These are phyloP conservation scores for Austroboletus niveus DNA, from an alignment of 1,284 basidiomycete genomes.

Conservation along the genomic window DNA sequence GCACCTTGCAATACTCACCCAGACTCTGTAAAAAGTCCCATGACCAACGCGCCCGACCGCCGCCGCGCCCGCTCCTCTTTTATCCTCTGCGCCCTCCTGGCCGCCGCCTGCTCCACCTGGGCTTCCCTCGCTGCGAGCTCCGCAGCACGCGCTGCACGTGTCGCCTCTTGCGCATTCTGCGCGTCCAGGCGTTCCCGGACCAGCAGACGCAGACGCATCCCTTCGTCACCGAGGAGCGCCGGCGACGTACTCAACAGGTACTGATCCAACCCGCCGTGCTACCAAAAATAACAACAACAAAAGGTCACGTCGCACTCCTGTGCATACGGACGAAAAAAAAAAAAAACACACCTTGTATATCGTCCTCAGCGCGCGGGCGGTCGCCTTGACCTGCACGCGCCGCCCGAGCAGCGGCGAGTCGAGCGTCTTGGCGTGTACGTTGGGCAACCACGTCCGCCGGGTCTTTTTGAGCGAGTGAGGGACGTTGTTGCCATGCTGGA, in stretches of 20 bases:
- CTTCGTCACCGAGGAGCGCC: conserved; percentile 56
- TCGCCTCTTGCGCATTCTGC: conserved; percentile 23
- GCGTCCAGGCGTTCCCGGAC: neutral
- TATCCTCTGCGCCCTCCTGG: conserved; percentile 6
- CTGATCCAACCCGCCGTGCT: conserved; percentile 79
- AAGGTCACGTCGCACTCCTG: neutral
- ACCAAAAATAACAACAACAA: neutral
- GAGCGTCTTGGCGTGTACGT: conserved; percentile 74
- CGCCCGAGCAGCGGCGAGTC: conserved; percentile 63
- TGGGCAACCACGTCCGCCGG: conserved; percentile 87
- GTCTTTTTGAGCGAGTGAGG: conserved; percentile 91
- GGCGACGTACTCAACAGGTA: conserved; percentile 70
- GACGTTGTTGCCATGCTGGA: conserved; percentile 86
- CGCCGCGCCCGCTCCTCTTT: conserved; percentile 10
- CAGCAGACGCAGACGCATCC: neutral
- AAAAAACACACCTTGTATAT: conserved; percentile 66
- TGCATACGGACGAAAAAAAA: neutral
- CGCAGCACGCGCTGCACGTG: conserved; percentile 15
- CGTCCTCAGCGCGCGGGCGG: conserved; percentile 71
- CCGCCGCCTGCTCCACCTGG: conserved; percentile 8
- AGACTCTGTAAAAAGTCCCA: conserved; percentile 17
- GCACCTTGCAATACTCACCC: too few species aligned
- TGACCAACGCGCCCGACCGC: conserved; percentile 10
- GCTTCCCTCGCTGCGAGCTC: conserved; percentile 21
- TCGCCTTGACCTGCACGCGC: conserved; percentile 64